These are phyloP conservation scores for Wickerhamomyces rabaulensis DNA, from an alignment of 805 yeast genomes.

Conservation along the genomic window DNA sequence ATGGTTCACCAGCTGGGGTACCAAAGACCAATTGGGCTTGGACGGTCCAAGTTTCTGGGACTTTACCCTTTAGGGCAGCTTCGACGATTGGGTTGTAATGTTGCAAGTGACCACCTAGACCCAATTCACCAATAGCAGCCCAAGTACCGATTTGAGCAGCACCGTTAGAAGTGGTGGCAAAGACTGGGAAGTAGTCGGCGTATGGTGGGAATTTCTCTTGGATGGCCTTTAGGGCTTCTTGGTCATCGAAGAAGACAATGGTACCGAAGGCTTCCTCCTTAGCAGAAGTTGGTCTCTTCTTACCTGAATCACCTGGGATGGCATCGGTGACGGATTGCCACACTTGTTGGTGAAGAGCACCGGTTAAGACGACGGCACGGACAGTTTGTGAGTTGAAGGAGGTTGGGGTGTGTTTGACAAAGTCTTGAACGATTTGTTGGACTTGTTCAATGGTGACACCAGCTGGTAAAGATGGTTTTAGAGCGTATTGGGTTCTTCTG, in stretches of 20 bases:
- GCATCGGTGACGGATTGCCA: slow-evolving; percentile 39
- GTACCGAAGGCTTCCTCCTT: slow-evolving; percentile 45
- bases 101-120: slow-evolving; percentile 47
- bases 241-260: slow-evolving; percentile 43
- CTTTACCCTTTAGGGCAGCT: slow-evolving; percentile 33
- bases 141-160: slow-evolving; percentile 47
- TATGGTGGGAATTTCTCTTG: slow-evolving; percentile 39
- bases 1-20: slow-evolving; percentile 31
- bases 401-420: slow-evolving; percentile 45
- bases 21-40: slow-evolving; percentile 50
- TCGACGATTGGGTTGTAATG: slow-evolving; percentile 44
- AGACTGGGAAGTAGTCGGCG: slow-evolving; percentile 41
- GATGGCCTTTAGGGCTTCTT: slow-evolving; percentile 31
- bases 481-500: slow-evolving; percentile 45
- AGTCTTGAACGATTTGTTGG: slow-evolving; percentile 35
- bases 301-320: slow-evolving; percentile 31
- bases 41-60: slow-evolving; percentile 40
- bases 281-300: slow-evolving; percentile 37
- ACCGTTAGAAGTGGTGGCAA: slow-evolving; percentile 43
- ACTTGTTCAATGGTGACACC: slow-evolving; percentile 35
- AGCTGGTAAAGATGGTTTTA: slow-evolving; percentile 39
- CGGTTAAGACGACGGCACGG: slow-evolving; percentile 43
- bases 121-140: slow-evolving; percentile 40
- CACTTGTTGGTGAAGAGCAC: slow-evolving; percentile 38
- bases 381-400: slow-evolving; percentile 46